Evolutionary conservation across 139 green algal genomes (phyloP), one percentile per base, ranked within the genome.

Genomic region (Volvox africanus): DNA sequence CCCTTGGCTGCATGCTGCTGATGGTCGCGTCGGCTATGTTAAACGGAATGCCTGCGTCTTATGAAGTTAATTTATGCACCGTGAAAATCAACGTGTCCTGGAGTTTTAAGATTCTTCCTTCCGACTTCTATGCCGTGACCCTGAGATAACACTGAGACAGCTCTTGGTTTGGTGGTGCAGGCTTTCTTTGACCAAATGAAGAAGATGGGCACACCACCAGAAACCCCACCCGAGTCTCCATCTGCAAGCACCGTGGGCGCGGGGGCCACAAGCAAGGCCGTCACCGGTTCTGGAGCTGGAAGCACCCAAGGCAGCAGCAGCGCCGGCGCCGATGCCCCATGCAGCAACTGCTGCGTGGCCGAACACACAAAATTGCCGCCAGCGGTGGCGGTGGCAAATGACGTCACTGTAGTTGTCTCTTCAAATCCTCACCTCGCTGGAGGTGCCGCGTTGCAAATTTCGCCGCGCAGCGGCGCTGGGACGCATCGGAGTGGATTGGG

Each of bases 111-210:
- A 55, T 55, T 9, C 44, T 55, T 55, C 44, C 44, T 55, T 55
- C 44, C 44, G 9, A 55, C 5, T 55, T 5, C 5, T 55, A 55
- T 55, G 44, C 44, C 44, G 9, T 5, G 44, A n/a, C n/a, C 44
- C 44, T 5, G 44, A 55, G 44, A 9, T 9, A 55, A 5, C 44
- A 5, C 5, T 55, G 44, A 55, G 44, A 9, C 5, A 55, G 44
- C 44, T 55, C 44, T 55, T 55, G n/a, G n/a, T n/a, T 55, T 55
- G 44, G 24, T 73, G 24, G 35, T 79, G 71, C 71, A 79, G 71
- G 71, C 71, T 79, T 79, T 79, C 20, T 79, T 79, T 79, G 71
- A 79, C 21, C 71, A 32, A 32, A 79, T 79, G 71, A 79, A 32
- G 71, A 79, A 79, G 21, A 33, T 79, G 26, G 71, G 71, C 26